Evolutionary conservation across 148 eudicot genomes (phyloP).

Genomic region (Pouteria glomerata): DNA sequence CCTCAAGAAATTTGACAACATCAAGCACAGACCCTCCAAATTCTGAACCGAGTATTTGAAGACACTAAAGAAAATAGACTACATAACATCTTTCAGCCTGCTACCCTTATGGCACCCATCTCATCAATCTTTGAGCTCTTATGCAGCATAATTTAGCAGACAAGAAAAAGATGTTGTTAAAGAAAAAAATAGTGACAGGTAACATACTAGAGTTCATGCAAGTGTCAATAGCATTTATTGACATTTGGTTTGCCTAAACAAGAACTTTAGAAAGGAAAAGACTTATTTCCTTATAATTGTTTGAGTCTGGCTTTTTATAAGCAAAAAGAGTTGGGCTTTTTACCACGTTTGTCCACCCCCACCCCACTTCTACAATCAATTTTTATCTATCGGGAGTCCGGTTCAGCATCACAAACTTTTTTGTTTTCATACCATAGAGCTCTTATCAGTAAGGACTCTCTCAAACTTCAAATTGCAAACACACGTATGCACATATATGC

Average conservation of each 20-base stretch:
- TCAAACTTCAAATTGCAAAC: too few species aligned
- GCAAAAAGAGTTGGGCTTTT: too few species aligned
- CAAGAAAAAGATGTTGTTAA: constrained; percentile 11
- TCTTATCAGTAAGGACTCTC: too few species aligned
- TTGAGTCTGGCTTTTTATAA: too few species aligned
- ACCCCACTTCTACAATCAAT: too few species aligned
- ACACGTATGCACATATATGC: too few species aligned
- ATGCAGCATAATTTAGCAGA: constrained; percentile 55
- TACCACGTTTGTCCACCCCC: too few species aligned
- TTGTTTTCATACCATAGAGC: too few species aligned
- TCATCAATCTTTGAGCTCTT: constrained; percentile 88
- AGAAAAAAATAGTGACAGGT: background rate
- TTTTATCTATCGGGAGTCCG: too few species aligned
- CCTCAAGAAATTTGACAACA: constrained; percentile 28
- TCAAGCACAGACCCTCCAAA: constrained; percentile 22
- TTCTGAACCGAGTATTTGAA: constrained; percentile 42
- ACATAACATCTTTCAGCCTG: constrained; percentile 46
- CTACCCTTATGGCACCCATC: constrained; percentile 80
- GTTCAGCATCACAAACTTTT: too few species aligned
- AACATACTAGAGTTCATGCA: background rate
- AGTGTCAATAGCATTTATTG: background rate
- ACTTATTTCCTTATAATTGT: too few species aligned
- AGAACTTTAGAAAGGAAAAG: background rate
- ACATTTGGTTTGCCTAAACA: background rate
- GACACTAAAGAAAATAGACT: constrained; percentile 20